A percentile compares a stretch with the other conserved stretches of the same genome.
phyloP scores from a whole-genome alignment of 2,329 filamentous ascomycete genomes.

The Emydomyces testavorans region DNA sequence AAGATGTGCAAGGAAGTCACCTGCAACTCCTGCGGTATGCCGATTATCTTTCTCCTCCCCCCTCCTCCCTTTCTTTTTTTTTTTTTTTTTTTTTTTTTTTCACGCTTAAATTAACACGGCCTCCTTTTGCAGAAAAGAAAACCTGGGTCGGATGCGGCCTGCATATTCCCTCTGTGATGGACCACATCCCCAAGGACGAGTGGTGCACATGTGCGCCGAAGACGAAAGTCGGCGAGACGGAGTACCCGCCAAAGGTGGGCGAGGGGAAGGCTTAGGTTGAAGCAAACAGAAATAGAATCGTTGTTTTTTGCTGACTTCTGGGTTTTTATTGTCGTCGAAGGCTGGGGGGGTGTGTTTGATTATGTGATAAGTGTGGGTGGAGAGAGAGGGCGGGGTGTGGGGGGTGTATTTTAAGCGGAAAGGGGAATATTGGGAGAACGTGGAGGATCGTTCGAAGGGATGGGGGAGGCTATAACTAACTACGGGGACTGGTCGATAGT shows the following conservation, averaged over 20 bases:
- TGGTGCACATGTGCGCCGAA: constrained; percentile 47
- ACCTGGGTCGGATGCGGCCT: constrained; percentile 46
- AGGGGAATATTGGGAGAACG: neutral
- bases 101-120: neutral
- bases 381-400: neutral
- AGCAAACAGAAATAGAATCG: constrained; percentile 2
- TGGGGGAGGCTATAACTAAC: no score
- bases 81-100: neutral
- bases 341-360: constrained; percentile 4
- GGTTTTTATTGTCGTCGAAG: neutral
- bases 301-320: neutral
- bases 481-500: neutral
- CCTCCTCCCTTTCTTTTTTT: neutral
- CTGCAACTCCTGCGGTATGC: constrained; percentile 14
- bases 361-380: neutral
- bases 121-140: constrained; percentile 32
- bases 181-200: constrained; percentile 38
- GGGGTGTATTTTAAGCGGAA: neutral
- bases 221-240: constrained; percentile 40
- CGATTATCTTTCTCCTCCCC: neutral
- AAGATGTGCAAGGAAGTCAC: constrained; percentile 17
- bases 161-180: constrained; percentile 44
- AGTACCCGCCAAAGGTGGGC: constrained; percentile 45
- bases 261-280: constrained; percentile 14
- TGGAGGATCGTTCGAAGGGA: neutral